These are phyloP conservation scores for Suhomyces panamericanus DNA, from an alignment of 1,139 yeast species.

Conservation along the genomic window DNA sequence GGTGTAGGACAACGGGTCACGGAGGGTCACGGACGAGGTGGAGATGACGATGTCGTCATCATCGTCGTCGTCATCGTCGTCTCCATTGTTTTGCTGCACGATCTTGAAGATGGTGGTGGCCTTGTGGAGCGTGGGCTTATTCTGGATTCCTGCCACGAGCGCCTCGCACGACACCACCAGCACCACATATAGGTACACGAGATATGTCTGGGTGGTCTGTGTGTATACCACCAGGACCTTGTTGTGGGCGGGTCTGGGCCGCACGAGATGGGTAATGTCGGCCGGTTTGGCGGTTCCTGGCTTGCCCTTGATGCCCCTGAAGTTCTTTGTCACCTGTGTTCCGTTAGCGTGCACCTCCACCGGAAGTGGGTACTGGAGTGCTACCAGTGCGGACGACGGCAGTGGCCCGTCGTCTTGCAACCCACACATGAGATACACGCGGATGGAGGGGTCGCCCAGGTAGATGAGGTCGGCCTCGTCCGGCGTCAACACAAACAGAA, in stretches of 20 bases:
- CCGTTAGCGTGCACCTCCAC: conserved; percentile 57
- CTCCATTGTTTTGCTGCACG: conserved; percentile 31
- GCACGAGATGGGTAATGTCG: conserved; percentile 52
- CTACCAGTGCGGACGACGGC: conserved; percentile 35
- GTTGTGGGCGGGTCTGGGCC: conserved; percentile 33
- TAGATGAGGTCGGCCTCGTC: conserved; percentile 35
- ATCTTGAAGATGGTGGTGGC: conserved; percentile 48
- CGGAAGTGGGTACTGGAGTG: conserved; percentile 58
- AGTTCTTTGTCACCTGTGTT: conserved; percentile 44
- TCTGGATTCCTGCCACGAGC: conserved; percentile 26
- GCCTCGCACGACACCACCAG: conserved; percentile 44
- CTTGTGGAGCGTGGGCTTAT: conserved; percentile 48
- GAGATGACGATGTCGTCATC: conserved; percentile 62
- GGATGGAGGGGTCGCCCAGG: conserved; percentile 25
- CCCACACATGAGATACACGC: conserved; percentile 52
- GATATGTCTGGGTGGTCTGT: conserved; percentile 45
- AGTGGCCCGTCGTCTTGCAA: conserved; percentile 25
- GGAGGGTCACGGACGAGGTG: conserved; percentile 55
- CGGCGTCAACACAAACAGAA: conserved; percentile 41
- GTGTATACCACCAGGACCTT: conserved; percentile 53
- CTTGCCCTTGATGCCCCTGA: conserved; percentile 60
- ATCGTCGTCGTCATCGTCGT: conserved; percentile 30
- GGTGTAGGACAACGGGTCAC: conserved; percentile 66
- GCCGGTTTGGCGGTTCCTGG: conserved; percentile 70
- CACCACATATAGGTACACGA: conserved; percentile 55